Base-by-base conservation (phyloP, 164 flowering plant genomes). In the Stephania cephalantha region DNA sequence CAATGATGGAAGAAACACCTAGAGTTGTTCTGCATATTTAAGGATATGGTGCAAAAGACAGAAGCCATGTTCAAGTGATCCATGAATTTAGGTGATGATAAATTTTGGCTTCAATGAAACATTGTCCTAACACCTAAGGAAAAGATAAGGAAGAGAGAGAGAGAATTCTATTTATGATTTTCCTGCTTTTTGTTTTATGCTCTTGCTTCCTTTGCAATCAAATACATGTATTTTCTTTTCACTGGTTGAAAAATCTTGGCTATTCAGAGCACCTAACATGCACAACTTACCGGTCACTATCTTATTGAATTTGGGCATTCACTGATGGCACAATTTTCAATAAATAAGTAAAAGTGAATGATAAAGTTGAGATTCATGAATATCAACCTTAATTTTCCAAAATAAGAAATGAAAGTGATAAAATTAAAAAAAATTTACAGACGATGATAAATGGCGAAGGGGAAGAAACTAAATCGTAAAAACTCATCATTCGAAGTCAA, bases 11-110 rank as follows among this genome's bases (percentile, higher is more conserved):
- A 18, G 64, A 58, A 58, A 58, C 13, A 18, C 17, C n/a, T 3
- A 7, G n/a, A 18, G n/a, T 58, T 18, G n/a, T n/a, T 58, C 64
- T 58, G n/a, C 64, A 58, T 17, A 35, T 58, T 15, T 15, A n/a
- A n/a, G 20, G n/a, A 58, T 58, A 18, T 58, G 64, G 64, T 58
- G 64, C 64, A 58, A 58, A n/a, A 58, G 64, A 58, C 64, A 58
- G 42, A 18, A 58, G 7, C n/a, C 64, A 58, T 58, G 64, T 5
- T 58, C 64, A 13, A 13, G 64, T 58, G 64, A 15, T 58, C n/a
- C 20, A 10, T 7, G 7, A 6, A 18, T n/a, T 4, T 5, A 58
- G 64, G 15, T 50, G 55, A 58, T 58, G 64, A 58, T 58, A 15
- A 58, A n/a, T 18, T 58, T 58, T 58, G 20, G n/a, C 64, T 58